Evolutionary conservation across 768 basidiomycete genomes (phyloP), one percentile per base, ranked within the genome.

Genomic region (Mycena haematopus): DNA sequence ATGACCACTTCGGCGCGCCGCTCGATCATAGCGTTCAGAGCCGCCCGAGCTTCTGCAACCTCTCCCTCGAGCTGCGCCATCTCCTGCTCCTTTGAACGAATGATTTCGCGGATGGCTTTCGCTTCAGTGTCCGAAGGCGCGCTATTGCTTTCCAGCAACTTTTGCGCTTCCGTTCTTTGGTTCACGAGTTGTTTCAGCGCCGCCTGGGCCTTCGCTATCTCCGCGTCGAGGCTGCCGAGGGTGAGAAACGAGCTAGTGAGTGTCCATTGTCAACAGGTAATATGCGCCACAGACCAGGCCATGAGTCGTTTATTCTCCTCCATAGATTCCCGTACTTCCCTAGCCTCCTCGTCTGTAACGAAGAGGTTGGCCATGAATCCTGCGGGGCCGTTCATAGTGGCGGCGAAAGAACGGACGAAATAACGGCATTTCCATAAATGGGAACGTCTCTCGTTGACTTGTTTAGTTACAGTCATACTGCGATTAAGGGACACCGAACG

Each of bases 191-290:
- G 40, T 22, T 63, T 56, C 22, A 64, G 52, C 5, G 65, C 66
- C 7, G 59, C 66, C 22, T 62, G 27, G 3, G 65, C 67, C 36
- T 55, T 58, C 3, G 62, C 67, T 14, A 71, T 71, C 45, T 69
- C 62, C 19, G 67, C 59, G 49, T 71, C 70, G 40, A 69, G 44
- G 55, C 66, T 68, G 4, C 22, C 40, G 35, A 35, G 33, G 3
- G 29, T 13, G 38, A 40, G 17, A 47, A 44, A 29, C 13, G 19
- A 52, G 58, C 42, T 19, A 51, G 15, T 14, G 22, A 10, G 21
- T 10, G 19, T 8, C 7, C 8, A 27, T 19, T 3, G 22, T 15
- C 17, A 19, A 25, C 9, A 13, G 29, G n/a, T 47, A 27, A 5
- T 31, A 31, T 31, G 29, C 7, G 6, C n/a, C n/a, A 56, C 55